phyloP scores from a whole-genome alignment of 148 eudicot species.

The Vaccinium macrocarpon region DNA sequence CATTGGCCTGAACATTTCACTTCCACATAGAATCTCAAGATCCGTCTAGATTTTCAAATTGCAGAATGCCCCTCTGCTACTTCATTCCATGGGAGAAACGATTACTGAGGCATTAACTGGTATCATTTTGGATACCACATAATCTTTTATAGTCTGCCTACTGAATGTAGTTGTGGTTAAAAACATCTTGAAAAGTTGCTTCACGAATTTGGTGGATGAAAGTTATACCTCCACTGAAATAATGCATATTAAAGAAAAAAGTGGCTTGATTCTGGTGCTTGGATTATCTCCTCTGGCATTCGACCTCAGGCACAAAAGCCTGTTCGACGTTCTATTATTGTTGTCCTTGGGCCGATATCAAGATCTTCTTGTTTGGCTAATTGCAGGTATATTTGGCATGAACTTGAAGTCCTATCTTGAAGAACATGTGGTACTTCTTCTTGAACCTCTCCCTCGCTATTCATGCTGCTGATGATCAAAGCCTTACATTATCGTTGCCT shows the following conservation, averaged over 20 bases:
- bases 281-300: neutral
- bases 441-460: neutral
- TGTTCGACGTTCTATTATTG: neutral
- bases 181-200: neutral
- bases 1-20: neutral
- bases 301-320: neutral
- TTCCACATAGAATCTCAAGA: neutral
- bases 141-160: neutral
- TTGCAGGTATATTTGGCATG: slow-evolving; percentile 98
- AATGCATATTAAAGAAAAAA: neutral
- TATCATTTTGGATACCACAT: neutral
- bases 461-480: slow-evolving; percentile 1
- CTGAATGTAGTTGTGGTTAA: neutral
- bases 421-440: slow-evolving; percentile 69
- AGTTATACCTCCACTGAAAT: no score
- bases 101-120: neutral
- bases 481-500: slow-evolving; percentile 1
- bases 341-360: neutral
- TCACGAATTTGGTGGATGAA: no score
- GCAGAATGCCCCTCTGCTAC: neutral
- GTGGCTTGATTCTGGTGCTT: neutral
- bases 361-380: slow-evolving; percentile 11
- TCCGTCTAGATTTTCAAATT: neutral
- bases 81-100: neutral
- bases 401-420: slow-evolving; percentile 95